Base-by-base conservation (phyloP, 2,329 filamentous ascomycete species). In the Aureobasidium melanogenum region DNA sequence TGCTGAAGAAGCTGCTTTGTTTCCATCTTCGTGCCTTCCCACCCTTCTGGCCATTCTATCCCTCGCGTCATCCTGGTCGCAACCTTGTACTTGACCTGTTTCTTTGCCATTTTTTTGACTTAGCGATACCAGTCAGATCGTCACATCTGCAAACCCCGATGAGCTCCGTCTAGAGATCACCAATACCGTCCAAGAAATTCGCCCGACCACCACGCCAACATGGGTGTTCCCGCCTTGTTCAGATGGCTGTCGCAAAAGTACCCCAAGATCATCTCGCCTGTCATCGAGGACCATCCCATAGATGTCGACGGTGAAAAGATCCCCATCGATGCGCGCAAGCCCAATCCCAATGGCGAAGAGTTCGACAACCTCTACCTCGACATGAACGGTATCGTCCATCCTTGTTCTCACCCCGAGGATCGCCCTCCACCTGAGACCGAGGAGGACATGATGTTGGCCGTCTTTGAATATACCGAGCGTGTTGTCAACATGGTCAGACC, bases 371-470 rank as follows among this genome's bases (percentile, higher is more conserved):
- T 99, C 6, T 99, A 99, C 72, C 84, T 99, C 65, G 94, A 99
- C 71, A 97, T 99, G 93, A 99, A 99, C 75, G 95, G 94, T 73
- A 99, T 99, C 67, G 94, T 99, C 39, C 94, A 99, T 79, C 95
- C 95, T 34, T 99, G 94, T 77, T 96, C 93, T 50, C 94, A 99
- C 77, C 94, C 94, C 0, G 94, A 99, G 74, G 93, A 97, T 70
- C 85, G 86, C 65, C 91, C 94, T 1, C 85, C 94, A 4, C 94
- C 94, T 12, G 88, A 88, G 70, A 93, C 94, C 64, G 94, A 99
- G 78, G 91, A 96, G 73, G 94, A 97, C 77, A 99, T 99, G 94
- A 99, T 99, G 94, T 74, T 97, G 69, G 95, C 95, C 71, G 87
- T 99, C 64, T 99, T 99, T 80, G 90, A 88, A 72, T 99, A 99